A percentile compares a stretch with the other conserved stretches of the same genome.
These are phyloP conservation scores for Rhynchospora pubera DNA, from an alignment of 176 grass and related monocot genomes.

Conservation along the genomic window DNA sequence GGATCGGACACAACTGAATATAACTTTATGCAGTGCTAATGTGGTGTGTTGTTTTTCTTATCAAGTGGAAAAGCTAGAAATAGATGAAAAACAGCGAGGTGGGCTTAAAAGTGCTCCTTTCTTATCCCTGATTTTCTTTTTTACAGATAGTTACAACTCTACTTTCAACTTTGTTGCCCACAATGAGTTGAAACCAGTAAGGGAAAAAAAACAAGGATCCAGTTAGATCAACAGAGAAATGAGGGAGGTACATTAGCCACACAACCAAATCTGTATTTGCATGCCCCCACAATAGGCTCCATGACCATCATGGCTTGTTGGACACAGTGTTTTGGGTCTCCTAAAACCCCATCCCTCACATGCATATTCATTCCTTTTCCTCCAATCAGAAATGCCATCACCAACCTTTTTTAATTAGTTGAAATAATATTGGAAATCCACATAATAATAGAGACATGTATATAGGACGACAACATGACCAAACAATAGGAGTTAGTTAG, in stretches of 20 bases:
- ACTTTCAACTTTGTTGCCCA: background rate
- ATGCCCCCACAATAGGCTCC: conserved; percentile 5
- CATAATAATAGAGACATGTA: background rate
- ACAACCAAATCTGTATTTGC: background rate
- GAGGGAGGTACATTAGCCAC: background rate
- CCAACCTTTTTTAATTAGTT: background rate
- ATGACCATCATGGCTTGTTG: background rate
- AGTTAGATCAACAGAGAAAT: background rate
- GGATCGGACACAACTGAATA: background rate
- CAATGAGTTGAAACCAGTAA: background rate
- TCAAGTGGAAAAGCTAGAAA: background rate
- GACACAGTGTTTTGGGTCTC: conserved; percentile 11
- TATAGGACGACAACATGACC: background rate
- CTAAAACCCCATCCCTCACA: conserved; percentile 3
- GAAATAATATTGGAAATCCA: background rate
- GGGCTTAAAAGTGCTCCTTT: background rate
- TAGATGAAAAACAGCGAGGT: background rate
- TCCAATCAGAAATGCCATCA: background rate
- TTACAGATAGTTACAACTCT: background rate
- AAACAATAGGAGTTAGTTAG: background rate
- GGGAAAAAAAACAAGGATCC: background rate
- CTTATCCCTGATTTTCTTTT: background rate
- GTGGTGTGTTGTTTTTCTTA: background rate
- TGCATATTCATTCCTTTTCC: background rate
- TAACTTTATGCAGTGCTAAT: background rate